A percentile compares a stretch with the other conserved stretches of the same genome.
Conservation (phyloP, 1,139 yeast genomes). For the Diutina sp. region DNA sequence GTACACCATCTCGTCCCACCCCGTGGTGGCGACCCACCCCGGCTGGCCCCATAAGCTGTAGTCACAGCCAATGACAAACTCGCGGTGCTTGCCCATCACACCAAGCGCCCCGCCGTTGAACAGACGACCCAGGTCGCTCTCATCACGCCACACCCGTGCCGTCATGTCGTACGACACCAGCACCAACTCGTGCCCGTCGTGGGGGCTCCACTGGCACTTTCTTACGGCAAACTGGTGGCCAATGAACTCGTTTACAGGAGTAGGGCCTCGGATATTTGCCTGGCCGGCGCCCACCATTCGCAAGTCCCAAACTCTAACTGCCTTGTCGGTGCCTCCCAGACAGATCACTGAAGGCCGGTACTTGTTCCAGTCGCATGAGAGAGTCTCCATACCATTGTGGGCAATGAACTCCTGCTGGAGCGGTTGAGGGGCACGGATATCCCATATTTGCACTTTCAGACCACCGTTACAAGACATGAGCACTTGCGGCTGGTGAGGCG, state of each 20-base stretch:
- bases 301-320: conserved; percentile 77
- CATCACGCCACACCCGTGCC: conserved; percentile 73
- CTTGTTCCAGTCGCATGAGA: conserved; percentile 83
- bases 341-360: conserved; percentile 71
- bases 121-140: conserved; percentile 30
- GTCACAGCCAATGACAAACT: conserved; percentile 90
- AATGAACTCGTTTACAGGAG: conserved; percentile 64
- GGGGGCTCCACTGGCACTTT: conserved; percentile 83
- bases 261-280: conserved; percentile 38
- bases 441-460: conserved; percentile 74
- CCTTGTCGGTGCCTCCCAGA: conserved; percentile 81
- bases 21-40: conserved; percentile 90
- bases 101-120: conserved; percentile 31
- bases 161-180: conserved; percentile 91
- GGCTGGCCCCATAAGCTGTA: conserved; percentile 96
- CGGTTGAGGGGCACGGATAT: conserved; percentile 55
- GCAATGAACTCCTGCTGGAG: conserved; percentile 52
- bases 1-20: conserved; percentile 94
- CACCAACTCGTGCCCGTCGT: conserved; percentile 54
- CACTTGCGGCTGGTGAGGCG: conserved; percentile 73
- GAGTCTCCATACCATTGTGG: conserved; percentile 71
- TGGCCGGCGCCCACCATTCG: conserved; percentile 46
- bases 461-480: conserved; percentile 72
- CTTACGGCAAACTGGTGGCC: conserved; percentile 90
- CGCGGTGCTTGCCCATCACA: conserved; percentile 62